Base-by-base conservation (phyloP, 257 asterid species). In the Ilex aquifolium region DNA sequence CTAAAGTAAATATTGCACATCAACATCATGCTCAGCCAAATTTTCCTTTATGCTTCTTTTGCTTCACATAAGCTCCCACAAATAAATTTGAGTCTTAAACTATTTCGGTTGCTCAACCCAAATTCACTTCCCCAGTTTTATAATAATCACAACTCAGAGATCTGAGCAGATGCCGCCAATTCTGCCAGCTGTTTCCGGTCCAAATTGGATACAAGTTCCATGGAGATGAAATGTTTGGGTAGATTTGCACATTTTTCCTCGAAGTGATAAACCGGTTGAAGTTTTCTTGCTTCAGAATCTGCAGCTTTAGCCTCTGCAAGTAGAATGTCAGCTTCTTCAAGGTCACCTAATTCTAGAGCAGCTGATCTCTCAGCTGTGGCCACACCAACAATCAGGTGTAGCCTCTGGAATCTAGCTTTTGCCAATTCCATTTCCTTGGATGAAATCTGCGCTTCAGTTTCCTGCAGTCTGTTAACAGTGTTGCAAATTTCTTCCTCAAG, bases 321-420 rank as follows among this genome's bases (percentile, higher is more conserved):
- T 49, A 80, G 71, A 52, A 57, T 56, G 17, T 76, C 73, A 56
- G 85, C 82, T 67, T 80, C 85, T 65, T 74, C 82, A 56, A 42
- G 56, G 65, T 76, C 82, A 62, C 80, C 78, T 46, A 73, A 71
- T 60, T 80, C 82, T 46, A 80, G 32, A 32, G 85, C 85, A 50
- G 80, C 72, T 44, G 69, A 76, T 73, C 82, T 76, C 62, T 76
- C 85, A 40, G 77, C 78, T 61, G 27, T 69, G 56, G 80, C 71
- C 15, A 68, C 77, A 10, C 75, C 69, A 46, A 75, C 77, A 55
- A 73, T 50, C 44, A 80, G 64, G 59, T 39, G 68, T 46, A 80
- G 61, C 62, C 85, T 76, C 72, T 65, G 77, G 52, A 73, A 67
- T 31, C 82, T 71, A 63, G 80, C 72, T 62, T 61, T 65, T 49